A percentile compares a stretch with the other conserved stretches of the same genome.
Evolutionary conservation across 2,329 filamentous ascomycete genomes (phyloP).

Genomic region (Neofusicoccum cordaticola): DNA sequence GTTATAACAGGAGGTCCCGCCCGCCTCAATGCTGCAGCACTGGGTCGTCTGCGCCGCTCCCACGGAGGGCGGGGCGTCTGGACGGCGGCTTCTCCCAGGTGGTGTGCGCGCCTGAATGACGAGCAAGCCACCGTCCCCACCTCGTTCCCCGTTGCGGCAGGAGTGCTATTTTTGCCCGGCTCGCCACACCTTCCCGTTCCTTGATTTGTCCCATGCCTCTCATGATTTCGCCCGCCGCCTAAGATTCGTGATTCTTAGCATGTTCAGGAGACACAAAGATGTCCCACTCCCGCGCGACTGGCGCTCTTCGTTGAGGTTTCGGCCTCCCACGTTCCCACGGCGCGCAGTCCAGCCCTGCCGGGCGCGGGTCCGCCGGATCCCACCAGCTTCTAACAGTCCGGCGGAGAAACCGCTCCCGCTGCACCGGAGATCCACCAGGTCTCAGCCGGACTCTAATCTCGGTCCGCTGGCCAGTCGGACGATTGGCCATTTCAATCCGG

Average conservation of each 20-base stretch:
- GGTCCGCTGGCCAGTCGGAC: conserved; percentile 5
- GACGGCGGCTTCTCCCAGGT: conserved; percentile 1
- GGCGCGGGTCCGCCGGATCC: neutral
- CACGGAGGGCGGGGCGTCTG: neutral
- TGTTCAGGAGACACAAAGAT: neutral
- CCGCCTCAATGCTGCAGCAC: neutral
- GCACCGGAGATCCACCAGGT: neutral
- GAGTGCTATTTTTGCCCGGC: conserved; percentile 1
- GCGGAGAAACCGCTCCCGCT: conserved; percentile 1
- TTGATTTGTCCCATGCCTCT: neutral
- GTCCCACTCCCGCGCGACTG: neutral
- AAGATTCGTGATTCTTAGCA: neutral
- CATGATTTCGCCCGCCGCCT: neutral
- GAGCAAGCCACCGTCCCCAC: conserved; percentile 7
- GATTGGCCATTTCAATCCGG: conserved; percentile 1
- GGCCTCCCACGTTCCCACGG: neutral
- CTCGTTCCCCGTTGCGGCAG: neutral
- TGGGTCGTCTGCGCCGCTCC: neutral
- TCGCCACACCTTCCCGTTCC: conserved; percentile 8
- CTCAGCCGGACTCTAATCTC: conserved; percentile 7
- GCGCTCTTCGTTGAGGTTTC: neutral
- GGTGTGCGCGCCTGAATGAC: conserved; percentile 11
- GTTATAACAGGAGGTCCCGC: conserved; percentile 6
- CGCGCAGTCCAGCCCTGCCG: neutral
- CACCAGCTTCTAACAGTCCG: neutral